Conservation (phyloP, 345 rosid species). For the Rubroshorea leprosula region DNA sequence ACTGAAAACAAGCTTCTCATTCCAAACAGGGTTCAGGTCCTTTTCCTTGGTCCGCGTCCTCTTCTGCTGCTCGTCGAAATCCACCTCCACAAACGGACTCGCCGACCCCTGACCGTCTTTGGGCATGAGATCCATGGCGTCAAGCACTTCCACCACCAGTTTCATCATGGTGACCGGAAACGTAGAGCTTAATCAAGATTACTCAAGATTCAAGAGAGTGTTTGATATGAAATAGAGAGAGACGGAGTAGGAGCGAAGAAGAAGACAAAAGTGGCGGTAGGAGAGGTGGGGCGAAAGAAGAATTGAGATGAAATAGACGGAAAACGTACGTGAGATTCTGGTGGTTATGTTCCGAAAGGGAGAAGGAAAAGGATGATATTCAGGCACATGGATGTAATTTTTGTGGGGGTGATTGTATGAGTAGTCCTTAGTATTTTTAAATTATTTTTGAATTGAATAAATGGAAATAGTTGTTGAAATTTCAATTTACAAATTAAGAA, state of each 20-base stretch:
- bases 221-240: background rate
- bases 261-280: slow-evolving; percentile 18
- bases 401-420: too few species aligned
- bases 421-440: too few species aligned
- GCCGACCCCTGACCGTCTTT: slow-evolving; percentile 85
- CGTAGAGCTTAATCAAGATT: background rate
- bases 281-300: background rate
- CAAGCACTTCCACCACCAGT: slow-evolving; percentile 66
- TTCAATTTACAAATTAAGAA: too few species aligned
- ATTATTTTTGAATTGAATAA: too few species aligned
- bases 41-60: slow-evolving; percentile 57
- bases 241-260: slow-evolving; percentile 19
- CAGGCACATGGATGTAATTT: too few species aligned
- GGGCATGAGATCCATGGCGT: slow-evolving; percentile 74
- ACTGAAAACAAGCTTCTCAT: slow-evolving; percentile 56
- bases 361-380: too few species aligned
- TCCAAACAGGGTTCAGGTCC: slow-evolving; percentile 78
- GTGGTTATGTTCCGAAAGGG: too few species aligned
- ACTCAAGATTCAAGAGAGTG: background rate
- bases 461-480: too few species aligned
- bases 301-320: background rate
- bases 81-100: slow-evolving; percentile 64
- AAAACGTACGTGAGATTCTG: too few species aligned
- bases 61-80: slow-evolving; percentile 47
- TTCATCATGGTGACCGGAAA: slow-evolving; percentile 41